Percentiles rank a stretch among this genome's conserved stretches.
Evolutionary conservation across 768 basidiomycete genomes (phyloP).

Genomic region (Lentinula sp.): DNA sequence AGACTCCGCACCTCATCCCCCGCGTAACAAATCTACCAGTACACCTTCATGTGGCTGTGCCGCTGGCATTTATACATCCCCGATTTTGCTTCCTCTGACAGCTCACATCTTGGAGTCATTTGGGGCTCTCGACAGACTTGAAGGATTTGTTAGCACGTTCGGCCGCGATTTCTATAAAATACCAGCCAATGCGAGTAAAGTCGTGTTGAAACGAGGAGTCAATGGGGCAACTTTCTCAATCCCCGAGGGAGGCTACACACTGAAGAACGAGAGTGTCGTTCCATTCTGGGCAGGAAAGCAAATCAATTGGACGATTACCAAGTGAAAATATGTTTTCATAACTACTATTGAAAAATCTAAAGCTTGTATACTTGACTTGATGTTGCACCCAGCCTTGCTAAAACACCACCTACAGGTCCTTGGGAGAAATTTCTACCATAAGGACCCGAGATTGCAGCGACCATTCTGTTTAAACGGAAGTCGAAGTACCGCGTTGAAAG

Average conservation of each 20-base stretch:
- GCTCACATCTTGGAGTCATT: constrained; percentile 87
- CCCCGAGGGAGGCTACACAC: constrained; percentile 44
- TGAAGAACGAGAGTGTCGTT: constrained; percentile 49
- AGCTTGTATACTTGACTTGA: constrained; percentile 68
- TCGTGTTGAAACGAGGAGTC: constrained; percentile 38
- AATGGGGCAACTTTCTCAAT: constrained; percentile 11
- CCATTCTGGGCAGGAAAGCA: constrained; percentile 88
- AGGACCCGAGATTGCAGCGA: constrained; percentile 67
- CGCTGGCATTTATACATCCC: constrained; percentile 94
- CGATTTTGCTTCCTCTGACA: constrained; percentile 84
- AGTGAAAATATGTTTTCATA: constrained; percentile 2
- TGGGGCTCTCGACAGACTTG: constrained; percentile 75
- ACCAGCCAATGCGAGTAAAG: constrained; percentile 23
- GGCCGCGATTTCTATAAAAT: constrained; percentile 78
- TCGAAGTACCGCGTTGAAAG: too few species aligned
- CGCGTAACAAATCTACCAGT: constrained; percentile 59
- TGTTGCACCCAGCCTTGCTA: constrained; percentile 58
- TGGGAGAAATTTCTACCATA: constrained; percentile 74
- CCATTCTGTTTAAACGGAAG: constrained; percentile 48
- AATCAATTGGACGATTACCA: constrained; percentile 64
- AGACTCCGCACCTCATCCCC: constrained; percentile 92
- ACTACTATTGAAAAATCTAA: constrained; percentile 16
- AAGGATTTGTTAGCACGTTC: constrained; percentile 71
- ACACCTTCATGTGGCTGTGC: constrained; percentile 75
- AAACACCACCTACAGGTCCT: constrained; percentile 59